phyloP scores from a whole-genome alignment of 2,329 filamentous ascomycete genomes.

The Colletotrichum scovillei region DNA sequence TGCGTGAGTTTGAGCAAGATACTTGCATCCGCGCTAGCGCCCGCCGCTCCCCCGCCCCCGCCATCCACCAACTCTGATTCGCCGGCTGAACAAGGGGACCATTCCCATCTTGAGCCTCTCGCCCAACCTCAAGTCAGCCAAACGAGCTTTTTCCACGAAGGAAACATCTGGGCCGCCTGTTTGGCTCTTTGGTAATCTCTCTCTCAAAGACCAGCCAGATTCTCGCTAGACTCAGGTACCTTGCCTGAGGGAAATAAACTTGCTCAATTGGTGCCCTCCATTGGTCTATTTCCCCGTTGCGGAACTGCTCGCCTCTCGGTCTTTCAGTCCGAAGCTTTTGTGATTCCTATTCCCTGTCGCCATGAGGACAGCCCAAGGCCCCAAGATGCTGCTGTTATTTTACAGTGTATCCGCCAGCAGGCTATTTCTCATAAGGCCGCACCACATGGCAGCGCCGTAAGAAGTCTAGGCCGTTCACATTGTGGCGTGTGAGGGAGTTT shows the following conservation, averaged over 20 bases:
- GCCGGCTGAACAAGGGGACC: slow-evolving; percentile 2
- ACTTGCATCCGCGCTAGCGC: slow-evolving; percentile 35
- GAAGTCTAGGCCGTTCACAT: not conserved
- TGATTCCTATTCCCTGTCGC: not conserved
- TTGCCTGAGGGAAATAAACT: slow-evolving; percentile 24
- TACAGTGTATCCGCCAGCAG: not conserved
- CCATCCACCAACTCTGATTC: slow-evolving; percentile 29
- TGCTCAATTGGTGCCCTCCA: slow-evolving; percentile 41
- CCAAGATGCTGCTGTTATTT: not conserved
- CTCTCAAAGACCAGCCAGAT: not conserved
- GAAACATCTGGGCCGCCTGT: not conserved
- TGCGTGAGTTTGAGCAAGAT: slow-evolving; percentile 39
- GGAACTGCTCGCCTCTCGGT: not conserved
- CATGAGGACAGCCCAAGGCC: not conserved
- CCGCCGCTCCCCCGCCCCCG: slow-evolving; percentile 20
- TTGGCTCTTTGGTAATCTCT: not conserved
- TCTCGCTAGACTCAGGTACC: not conserved
- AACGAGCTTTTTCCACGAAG: not conserved
- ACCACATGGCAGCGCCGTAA: not conserved
- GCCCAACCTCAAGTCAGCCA: not conserved
- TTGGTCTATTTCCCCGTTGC: slow-evolving; percentile 24
- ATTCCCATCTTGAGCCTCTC: slow-evolving; percentile 21
- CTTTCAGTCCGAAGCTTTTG: not conserved
- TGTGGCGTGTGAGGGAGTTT: slow-evolving; percentile 20
- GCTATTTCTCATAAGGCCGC: not conserved